Base-by-base conservation (phyloP, 202 grass and related monocot species). In the Panicum virgatum region DNA sequence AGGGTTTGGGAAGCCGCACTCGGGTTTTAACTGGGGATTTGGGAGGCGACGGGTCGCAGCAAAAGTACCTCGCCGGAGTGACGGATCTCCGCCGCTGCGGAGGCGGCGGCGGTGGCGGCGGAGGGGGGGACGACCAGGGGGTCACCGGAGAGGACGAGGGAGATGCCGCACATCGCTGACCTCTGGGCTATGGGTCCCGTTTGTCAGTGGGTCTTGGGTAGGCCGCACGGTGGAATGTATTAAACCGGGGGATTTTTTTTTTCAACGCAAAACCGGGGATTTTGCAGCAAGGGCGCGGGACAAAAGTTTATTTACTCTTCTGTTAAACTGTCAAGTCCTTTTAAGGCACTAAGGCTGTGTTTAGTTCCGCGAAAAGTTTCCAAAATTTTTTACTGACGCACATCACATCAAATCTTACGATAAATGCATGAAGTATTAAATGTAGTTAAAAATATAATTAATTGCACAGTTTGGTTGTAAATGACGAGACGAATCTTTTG, bases 141-240 rank as follows among this genome's bases (percentile, higher is more conserved):
- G 61, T 75, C 86, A 61, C 89, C 85, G 12, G 88, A 95, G 40
- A 93, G 65, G 73, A 95, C 51, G 32, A 98, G 73, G 59, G 86
- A 82, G 57, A 95, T 95, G 69, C 92, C 92, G 20, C 92, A 95
- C 96, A 95, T 95, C 48, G 72, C 47, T 76, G 64, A 52, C 16
- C 30, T 72, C 69, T 36, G 9, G 69, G 44, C 30, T 72, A 10
- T 13, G 5, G 69, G 69, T 72, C 69, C 30, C 27, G 30, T 48
- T 37, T 72, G 69, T 52, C 46, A 12, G 69, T 72, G 27, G 69
- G 13, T 34, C 34, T 10, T 10, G 27, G 46, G 45, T 52, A 36
- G 27, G 27, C 16, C 45, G 15, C 69, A 72, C 26, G 46, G 27
- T 62, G 5, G 0, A 20, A 9, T 30, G 9, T 51, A 32, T 32